Percentiles rank a stretch among this genome's conserved stretches.
Evolutionary conservation across 2,329 filamentous ascomycete genomes (phyloP).

Genomic region (Trichoderma harzianum): DNA sequence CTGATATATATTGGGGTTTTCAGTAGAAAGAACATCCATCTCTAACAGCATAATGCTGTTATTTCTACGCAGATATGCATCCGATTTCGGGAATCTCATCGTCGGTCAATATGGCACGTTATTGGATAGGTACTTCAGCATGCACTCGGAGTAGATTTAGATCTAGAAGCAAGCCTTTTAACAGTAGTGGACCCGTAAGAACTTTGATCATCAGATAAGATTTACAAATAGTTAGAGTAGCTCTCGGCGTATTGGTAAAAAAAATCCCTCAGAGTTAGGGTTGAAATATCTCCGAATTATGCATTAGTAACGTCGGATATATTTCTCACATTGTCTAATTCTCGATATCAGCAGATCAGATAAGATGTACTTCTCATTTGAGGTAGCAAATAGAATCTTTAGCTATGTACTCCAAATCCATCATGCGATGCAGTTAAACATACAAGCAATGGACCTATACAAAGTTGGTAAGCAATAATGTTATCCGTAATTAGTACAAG

Average conservation of each 20-base stretch:
- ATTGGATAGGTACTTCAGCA: neutral
- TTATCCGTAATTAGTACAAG: too few relatives aligned
- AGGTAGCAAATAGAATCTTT: neutral
- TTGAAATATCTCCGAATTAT: neutral
- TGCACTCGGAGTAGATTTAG: neutral
- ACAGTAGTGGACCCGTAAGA: neutral
- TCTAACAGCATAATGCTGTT: too few relatives aligned
- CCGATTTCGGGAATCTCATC: neutral
- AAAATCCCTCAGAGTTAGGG: neutral
- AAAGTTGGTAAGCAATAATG: too few relatives aligned
- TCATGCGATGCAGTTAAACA: neutral
- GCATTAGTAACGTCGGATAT: neutral
- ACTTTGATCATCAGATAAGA: neutral
- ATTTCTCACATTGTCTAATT: neutral
- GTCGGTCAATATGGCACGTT: neutral
- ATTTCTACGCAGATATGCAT: neutral
- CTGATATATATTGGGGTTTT: neutral
- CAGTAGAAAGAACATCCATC: neutral
- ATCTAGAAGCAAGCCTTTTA: neutral
- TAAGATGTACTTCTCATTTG: neutral
- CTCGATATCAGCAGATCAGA: neutral
- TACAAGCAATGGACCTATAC: neutral
- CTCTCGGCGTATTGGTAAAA: neutral
- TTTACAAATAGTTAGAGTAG: neutral
- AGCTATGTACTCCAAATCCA: neutral